Conservation (phyloP, 306 rosid genomes). For the Fagus sylvatica region DNA sequence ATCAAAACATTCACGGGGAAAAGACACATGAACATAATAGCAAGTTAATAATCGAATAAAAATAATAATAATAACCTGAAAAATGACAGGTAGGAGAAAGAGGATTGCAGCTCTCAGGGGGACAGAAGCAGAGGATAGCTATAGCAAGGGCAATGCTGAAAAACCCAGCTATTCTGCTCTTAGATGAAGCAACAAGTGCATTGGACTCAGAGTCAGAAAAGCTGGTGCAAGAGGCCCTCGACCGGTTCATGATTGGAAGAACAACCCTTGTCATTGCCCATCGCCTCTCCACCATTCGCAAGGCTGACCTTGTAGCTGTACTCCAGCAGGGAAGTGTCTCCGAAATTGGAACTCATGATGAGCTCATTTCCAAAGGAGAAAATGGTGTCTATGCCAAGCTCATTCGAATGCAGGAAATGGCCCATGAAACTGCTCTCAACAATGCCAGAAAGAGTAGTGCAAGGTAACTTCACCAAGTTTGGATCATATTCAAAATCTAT, state of each 20-base stretch:
- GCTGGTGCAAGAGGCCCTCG: slow-evolving; percentile 97
- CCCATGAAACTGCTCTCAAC: slow-evolving; percentile 86
- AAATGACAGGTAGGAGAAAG: slow-evolving; percentile 97
- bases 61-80: slow-evolving; percentile 1
- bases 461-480: slow-evolving; percentile 51
- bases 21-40: background rate
- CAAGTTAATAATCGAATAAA: background rate
- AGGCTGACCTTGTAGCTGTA: slow-evolving; percentile 90
- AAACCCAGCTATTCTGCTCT: slow-evolving; percentile 91
- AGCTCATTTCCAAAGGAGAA: slow-evolving; percentile 81
- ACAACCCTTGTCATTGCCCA: slow-evolving; percentile 91
- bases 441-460: slow-evolving; percentile 99
- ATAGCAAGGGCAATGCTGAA: slow-evolving; percentile 99
- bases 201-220: slow-evolving; percentile 96
- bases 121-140: slow-evolving; percentile 98
- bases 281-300: slow-evolving; percentile 90
- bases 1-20: background rate
- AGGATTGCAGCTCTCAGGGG: slow-evolving; percentile 96
- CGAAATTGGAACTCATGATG: slow-evolving; percentile 97
- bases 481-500: background rate
- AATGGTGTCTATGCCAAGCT: slow-evolving; percentile 95
- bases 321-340: slow-evolving; percentile 82
- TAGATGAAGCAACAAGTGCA: slow-evolving; percentile 99
- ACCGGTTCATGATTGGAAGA: slow-evolving; percentile 96
- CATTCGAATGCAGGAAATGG: slow-evolving; percentile 85